Evolutionary conservation across 148 eudicot genomes (phyloP), one percentile per base, ranked within the genome.

Genomic region (Chenopodium album): DNA sequence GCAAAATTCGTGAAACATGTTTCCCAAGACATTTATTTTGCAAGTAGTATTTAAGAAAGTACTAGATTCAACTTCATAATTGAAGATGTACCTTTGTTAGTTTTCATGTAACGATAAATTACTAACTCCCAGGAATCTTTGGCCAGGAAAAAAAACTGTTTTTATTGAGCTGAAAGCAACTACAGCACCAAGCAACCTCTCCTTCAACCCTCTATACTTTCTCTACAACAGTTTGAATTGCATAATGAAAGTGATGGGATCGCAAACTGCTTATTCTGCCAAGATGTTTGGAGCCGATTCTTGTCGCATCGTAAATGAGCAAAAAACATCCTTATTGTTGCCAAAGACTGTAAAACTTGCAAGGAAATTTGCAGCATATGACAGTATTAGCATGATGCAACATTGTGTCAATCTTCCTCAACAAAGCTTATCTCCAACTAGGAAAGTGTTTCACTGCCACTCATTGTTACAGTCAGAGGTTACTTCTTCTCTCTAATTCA

Each of bases 401-500:
- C 19, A 28, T 19, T 28, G 26, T 23, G n/a, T 32, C 59, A 72
- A 28, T 37, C 20, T 71, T 19, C 46, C 52, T 37, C 76, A 22
- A 26, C 23, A 23, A n/a, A 56, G 82, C 19, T 59, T 56, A 56
- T 56, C 62, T 4, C 62, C 62, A 17, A 56, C 19, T 12, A 17
- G 20, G 20, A 23, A 59, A 0, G 17, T 80, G 59, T 34, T 29
- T 52, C 70, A 72, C 64, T 80, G 82, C 28, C 82, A 71, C 17
- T 41, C 69, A 13, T 41, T 26, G 19, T 26, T 76, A 69, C 9
- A 80, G 17, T 56, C 69, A 34, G 76, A 80, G 82, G 82, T 80
- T 4, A 59, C 41, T 46, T 79, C 76, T 79, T 48, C 14, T 50
- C 54, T 50, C 16, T 50, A 9, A 48, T 9, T 48, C 52, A 48